Evolutionary conservation across 1,284 basidiomycete genomes (phyloP).

Genomic region (Tilletia caries): DNA sequence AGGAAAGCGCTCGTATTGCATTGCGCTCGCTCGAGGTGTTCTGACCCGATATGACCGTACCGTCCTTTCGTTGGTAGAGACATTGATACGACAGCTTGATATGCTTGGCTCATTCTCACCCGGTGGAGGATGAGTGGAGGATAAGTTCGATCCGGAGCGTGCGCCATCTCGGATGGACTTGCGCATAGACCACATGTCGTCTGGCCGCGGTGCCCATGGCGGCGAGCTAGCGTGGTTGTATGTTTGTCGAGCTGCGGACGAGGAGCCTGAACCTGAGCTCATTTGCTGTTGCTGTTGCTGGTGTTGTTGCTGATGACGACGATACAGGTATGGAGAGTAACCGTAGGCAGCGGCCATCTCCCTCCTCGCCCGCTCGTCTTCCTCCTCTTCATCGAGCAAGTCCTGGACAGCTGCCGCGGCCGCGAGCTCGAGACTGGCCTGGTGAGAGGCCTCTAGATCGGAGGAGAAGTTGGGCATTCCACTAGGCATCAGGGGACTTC

Average conservation of each 20-base stretch:
- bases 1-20: constrained; percentile 32
- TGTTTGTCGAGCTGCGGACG: background rate
- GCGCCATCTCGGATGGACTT: constrained; percentile 1
- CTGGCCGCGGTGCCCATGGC: background rate
- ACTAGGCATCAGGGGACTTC: too few species aligned
- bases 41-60: constrained; percentile 30
- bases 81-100: constrained; percentile 31
- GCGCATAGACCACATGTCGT: background rate
- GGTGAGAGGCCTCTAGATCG: background rate
- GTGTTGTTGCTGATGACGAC: too few species aligned
- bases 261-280: too few species aligned
- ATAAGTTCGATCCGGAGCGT: background rate
- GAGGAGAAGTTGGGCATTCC: background rate
- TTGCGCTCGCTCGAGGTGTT: constrained; percentile 61
- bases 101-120: background rate
- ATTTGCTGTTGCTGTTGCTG: background rate
- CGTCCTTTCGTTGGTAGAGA: constrained; percentile 48
- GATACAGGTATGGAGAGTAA: background rate
- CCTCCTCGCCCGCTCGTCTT: constrained; percentile 15
- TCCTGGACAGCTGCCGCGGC: constrained; percentile 3
- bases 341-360: constrained; percentile 20
- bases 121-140: background rate
- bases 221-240: too few species aligned
- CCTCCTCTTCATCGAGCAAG: constrained; percentile 24
- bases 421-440: background rate